These are phyloP conservation scores for Dimocarpus longan DNA, from an alignment of 345 rosid genomes.

Conservation along the genomic window DNA sequence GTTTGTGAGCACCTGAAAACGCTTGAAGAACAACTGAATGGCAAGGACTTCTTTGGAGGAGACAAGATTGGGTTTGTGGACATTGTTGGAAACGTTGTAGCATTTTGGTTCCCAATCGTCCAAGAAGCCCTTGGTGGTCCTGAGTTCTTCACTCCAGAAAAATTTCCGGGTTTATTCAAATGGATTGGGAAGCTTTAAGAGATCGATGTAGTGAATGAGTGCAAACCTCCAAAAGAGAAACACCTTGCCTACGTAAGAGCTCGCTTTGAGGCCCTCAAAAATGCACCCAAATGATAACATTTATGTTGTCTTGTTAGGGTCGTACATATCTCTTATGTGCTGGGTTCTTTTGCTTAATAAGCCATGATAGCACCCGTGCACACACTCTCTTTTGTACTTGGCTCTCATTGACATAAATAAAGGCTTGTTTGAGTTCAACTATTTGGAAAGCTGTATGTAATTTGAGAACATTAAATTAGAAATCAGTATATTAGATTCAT, in stretches of 20 bases:
- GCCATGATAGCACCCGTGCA: too few species aligned
- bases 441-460: too few species aligned
- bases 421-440: too few species aligned
- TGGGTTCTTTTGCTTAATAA: too few species aligned
- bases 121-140: slow-evolving; percentile 14
- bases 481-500: too few species aligned
- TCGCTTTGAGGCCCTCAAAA: not conserved
- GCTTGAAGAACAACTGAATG: slow-evolving; percentile 26
- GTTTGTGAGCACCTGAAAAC: slow-evolving; percentile 16
- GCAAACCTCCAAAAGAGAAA: slow-evolving; percentile 27
- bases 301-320: too few species aligned
- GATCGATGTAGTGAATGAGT: slow-evolving; percentile 16
- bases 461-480: too few species aligned
- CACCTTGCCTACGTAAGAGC: slow-evolving; percentile 8
- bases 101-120: slow-evolving; percentile 8
- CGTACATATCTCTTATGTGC: not conserved
- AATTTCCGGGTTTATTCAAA: slow-evolving; percentile 19
- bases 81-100: slow-evolving; percentile 4
- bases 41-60: slow-evolving; percentile 28
- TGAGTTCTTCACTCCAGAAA: slow-evolving; percentile 1
- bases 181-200: slow-evolving; percentile 26
- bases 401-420: too few species aligned
- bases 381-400: too few species aligned
- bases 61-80: slow-evolving; percentile 25
- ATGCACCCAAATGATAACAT: not conserved